Base-by-base conservation (phyloP, 1,139 yeast species). In the Pichia sp. region DNA sequence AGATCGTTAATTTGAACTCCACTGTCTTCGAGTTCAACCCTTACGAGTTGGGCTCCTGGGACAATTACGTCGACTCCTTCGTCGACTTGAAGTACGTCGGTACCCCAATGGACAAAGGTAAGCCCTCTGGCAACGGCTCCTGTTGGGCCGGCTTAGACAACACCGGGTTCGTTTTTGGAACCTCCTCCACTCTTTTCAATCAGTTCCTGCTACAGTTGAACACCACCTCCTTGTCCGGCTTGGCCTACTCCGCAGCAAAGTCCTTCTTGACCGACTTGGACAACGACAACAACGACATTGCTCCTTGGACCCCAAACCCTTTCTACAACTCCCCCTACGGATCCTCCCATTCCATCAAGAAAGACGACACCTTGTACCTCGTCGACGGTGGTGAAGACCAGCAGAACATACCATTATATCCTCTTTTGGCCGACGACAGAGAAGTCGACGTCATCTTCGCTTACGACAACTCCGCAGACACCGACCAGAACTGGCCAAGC, bases 331-430 rank as follows among this genome's bases (percentile, higher is more conserved):
- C 85, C 4, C 69, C 73, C 42, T 79, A 69, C 63, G 81, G 80
- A 54, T 76, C 72, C 45, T 59, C 65, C 1, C 70, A 72, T 1
- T 38, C 73, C 26, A 79, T 82, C 60, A 75, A 75, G 40, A 63
- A 70, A 10, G 67, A 71, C 47, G 75, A 77, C 5, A 72, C 79
- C 4, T 75, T 90, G 47, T 80, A 72, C 64, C 75, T 90, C 57
- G 92, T 84, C n/a, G 97, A 90, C 67, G 97, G 97, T 57, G 96
- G 97, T 61, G 92, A 86, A 69, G 96, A 88, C 70, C 70, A 69
- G 13, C 93, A 90, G 67, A 87, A 86, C 62, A 76, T 90, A 34
- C 97, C 97, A 8, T 72, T 89, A 48, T 75, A 79, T 57, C 97
- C 97, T 26, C 75, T 90, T 62, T 69, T 90, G 49, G 93, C 86